Evolutionary conservation across 768 basidiomycete genomes (phyloP), one percentile per base, ranked within the genome.

Genomic region (Agaricus blazei): DNA sequence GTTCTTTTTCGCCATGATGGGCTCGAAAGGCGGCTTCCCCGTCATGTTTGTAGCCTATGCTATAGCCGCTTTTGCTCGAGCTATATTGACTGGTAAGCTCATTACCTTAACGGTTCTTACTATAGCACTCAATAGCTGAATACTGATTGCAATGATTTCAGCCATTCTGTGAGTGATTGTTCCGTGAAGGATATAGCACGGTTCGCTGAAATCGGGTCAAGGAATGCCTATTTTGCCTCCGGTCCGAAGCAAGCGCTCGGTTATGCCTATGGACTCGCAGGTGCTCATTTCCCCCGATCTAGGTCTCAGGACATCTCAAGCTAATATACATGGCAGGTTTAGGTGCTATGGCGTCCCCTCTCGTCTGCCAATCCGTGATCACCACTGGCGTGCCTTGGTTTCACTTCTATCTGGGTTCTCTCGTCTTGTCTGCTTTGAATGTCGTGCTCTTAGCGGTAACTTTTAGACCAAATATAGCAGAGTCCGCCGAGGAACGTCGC

Each of bases 331-430:
- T 53, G 9, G 14, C 47, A 83, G 82, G 81, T 54, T 63, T 81
- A 37, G 83, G 83, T 12, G 75, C 73, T 2, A 75, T 80, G 46
- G 65, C 70, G n/a, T 76, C 82, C 2, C 82, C 83, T 8, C 67
- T 85, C 6, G 72, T 83, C 28, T 82, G 81, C 60, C 82, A 83
- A 60, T 68, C 72, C 1, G 61, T 81, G 26, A 68, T 82, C 12
- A 73, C 77, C 3, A 66, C 64, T n/a, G 79, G 81, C 7, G 67
- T 80, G 45, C 76, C 77, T 3, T 84, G 83, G 82, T 64, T 63
- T n/a, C 68, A 76, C 44, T 85, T 84, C 59, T 84, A 83, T 62
- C 75, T 74, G 51, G 81, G 81, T 28, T 83, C 81, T 3, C 70
- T 83, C 6, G 74, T 79, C 9, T 64, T 82, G 24, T 75, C 79